These are phyloP conservation scores for Colletotrichum gigasporum DNA, from an alignment of 2,329 filamentous ascomycete genomes.

Conservation along the genomic window DNA sequence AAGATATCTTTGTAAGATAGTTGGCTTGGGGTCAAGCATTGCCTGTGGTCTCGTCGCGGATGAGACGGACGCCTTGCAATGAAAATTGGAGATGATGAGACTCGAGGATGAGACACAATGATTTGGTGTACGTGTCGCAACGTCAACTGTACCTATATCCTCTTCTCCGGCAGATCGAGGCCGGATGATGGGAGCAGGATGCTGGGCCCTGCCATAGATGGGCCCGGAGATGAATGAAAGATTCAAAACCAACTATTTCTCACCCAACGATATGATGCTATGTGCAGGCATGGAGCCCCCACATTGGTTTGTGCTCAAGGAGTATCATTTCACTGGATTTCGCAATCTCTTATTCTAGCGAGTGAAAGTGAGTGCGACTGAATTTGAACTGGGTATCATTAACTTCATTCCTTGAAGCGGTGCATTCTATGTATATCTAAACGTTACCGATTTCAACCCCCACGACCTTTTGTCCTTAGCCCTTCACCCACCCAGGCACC, in stretches of 20 bases:
- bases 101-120: slow-evolving; percentile 1
- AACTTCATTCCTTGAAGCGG: not conserved
- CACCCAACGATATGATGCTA: not conserved
- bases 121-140: not conserved
- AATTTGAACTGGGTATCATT: slow-evolving; percentile 29
- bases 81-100: not conserved
- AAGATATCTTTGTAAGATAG: not conserved
- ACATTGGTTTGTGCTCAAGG: too few relatives aligned
- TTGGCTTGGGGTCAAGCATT: not conserved
- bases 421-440: not conserved
- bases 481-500: slow-evolving; percentile 80
- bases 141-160: not conserved
- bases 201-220: not conserved
- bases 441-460: not conserved
- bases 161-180: not conserved
- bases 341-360: too few relatives aligned
- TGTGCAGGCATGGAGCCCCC: too few relatives aligned
- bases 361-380: not conserved
- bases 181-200: not conserved
- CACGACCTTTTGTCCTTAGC: slow-evolving; percentile 29
- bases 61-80: not conserved
- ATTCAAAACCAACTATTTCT: not conserved
- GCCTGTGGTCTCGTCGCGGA: not conserved
- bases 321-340: too few relatives aligned
- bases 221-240: not conserved